Base-by-base conservation (phyloP, 2,329 filamentous ascomycete species). In the Penicillium verrucosum region DNA sequence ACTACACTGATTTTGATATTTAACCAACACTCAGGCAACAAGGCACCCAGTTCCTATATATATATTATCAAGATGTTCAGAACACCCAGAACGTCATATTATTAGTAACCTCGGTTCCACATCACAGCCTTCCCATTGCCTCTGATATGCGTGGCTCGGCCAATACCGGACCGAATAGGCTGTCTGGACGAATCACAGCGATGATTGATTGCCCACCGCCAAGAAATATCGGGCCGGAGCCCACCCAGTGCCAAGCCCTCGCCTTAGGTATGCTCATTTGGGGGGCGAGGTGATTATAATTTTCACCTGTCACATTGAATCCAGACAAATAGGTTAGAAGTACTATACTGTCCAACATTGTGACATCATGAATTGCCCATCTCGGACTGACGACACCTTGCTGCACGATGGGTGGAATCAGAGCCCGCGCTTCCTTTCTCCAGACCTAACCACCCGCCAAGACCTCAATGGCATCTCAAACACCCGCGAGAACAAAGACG, bases 401-500 rank as follows among this genome's bases (percentile, higher is more conserved):
- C 68, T 75, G 46, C 80, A 82, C 60, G 77, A 78, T 48, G 73
- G 75, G 29, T 83, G 78, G 76, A 84, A 84, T 68, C 81, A 83
- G 72, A 81, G 75, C 68, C 81, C 81, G 32, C 76, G 79, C 1
- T 76, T 74, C 25, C 69, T 83, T 51, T 75, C 80, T 25, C 67
- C 78, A 21, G 75, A 78, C 47, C 68, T 80, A 47, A 84, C 81
- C 27, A 83, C 81, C 40, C 73, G 81, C 62, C 77, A 82, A 73
- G 81, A 84, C 65, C 73, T 83, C 57, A 83, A 83, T 59, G 81
- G 81, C 60, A 80, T 81, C 60, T 73, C 79, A 61, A 84, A 84
- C 68, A 69, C 78, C 21, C 78, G 81, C 23, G 75, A 78, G 63
- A 73, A 75, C 58, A 63, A 64, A 44, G 58, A 58, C 25, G 60